These are phyloP conservation scores for Russula sp. DNA, from an alignment of 768 basidiomycete genomes.

Conservation along the genomic window DNA sequence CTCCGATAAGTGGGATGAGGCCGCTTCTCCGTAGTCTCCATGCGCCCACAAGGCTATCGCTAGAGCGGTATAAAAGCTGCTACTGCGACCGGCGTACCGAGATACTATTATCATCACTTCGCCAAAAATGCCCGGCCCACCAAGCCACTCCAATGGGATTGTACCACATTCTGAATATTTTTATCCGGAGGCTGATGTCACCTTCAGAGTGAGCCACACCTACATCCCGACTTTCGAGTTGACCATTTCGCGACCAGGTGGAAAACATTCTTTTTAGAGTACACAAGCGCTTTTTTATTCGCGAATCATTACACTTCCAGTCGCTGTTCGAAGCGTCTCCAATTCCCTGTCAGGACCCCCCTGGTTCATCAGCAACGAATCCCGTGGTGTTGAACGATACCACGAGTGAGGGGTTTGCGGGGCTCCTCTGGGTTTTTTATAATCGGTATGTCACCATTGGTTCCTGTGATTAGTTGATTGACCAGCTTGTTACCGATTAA, in stretches of 20 bases:
- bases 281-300: constrained; percentile 56
- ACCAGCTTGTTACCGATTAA: background rate
- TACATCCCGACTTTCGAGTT: background rate
- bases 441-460: constrained; percentile 28
- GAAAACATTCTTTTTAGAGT: constrained; percentile 52
- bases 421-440: constrained; percentile 32
- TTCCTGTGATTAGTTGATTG: constrained; percentile 29
- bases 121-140: background rate
- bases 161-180: background rate
- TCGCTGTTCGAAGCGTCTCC: constrained; percentile 23
- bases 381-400: constrained; percentile 29
- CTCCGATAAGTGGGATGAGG: background rate
- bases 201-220: background rate
- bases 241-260: constrained; percentile 35
- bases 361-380: constrained; percentile 29
- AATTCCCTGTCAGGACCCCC: constrained; percentile 25
- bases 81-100: background rate
- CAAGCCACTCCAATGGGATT: background rate
- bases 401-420: constrained; percentile 26
- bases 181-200: background rate
- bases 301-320: constrained; percentile 49
- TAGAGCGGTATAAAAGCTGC: constrained; percentile 6
- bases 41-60: background rate
- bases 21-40: background rate
- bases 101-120: background rate